phyloP scores from a whole-genome alignment of 257 asterid genomes.

The Dorcoceras hygrometricum region DNA sequence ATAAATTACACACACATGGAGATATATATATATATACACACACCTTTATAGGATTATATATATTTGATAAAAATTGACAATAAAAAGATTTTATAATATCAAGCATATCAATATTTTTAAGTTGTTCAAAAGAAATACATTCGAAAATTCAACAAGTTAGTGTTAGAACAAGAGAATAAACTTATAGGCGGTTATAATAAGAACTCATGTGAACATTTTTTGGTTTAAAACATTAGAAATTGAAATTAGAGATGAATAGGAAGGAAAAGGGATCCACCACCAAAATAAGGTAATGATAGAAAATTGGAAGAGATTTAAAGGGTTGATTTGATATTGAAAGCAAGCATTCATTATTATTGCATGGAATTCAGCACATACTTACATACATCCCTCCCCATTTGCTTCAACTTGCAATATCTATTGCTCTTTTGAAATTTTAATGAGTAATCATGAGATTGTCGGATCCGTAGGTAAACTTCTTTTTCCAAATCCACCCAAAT shows the following conservation, averaged over 20 bases:
- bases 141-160: no score
- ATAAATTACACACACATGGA: no score
- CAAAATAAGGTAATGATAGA: conserved; percentile 49
- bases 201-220: no score
- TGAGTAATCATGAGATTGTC: conserved; percentile 14
- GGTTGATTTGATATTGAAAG: conserved; percentile 34
- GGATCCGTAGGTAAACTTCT: conserved; percentile 24
- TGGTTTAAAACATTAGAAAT: conserved; percentile 9
- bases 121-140: no score
- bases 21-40: no score
- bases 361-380: conserved; percentile 77
- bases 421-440: conserved; percentile 5
- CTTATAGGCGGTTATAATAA: no score
- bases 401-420: conserved; percentile 53
- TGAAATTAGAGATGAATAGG: conserved; percentile 4
- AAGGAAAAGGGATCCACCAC: conserved; percentile 25
- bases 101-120: no score
- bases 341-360: conserved; percentile 47
- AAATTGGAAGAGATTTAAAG: conserved; percentile 45
- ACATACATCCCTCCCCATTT: conserved; percentile 27
- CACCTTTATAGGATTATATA: no score
- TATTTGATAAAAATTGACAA: no score
- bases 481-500: conserved; percentile 39
- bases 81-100: no score
- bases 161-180: no score